Conservation (phyloP, 345 rosid species). For the Citrus australasica region DNA sequence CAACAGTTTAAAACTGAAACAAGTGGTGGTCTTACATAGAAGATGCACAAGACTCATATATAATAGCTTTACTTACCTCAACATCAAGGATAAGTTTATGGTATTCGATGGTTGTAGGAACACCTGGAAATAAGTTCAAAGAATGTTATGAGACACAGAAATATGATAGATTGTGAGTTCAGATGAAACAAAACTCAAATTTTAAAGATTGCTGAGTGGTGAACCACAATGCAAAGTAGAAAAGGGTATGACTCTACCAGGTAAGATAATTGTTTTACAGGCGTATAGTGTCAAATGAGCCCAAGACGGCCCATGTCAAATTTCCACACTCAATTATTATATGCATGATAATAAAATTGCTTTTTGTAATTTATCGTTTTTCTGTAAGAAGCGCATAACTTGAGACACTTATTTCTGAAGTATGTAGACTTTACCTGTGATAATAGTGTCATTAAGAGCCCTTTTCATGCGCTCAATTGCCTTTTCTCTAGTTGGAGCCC, state of each 20-base stretch:
- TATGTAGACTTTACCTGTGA: constrained; percentile 49
- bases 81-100: constrained; percentile 96
- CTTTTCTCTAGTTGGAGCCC: constrained; percentile 98
- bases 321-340: neutral
- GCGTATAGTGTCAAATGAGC: neutral
- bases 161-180: neutral
- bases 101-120: constrained; percentile 93
- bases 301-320: neutral
- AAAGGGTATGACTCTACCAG: neutral
- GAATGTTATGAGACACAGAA: neutral
- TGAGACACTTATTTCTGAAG: neutral
- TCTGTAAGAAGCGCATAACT: neutral
- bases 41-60: neutral
- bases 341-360: neutral
- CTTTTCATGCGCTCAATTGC: constrained; percentile 98
- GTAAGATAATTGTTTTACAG: neutral
- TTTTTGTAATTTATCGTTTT: neutral
- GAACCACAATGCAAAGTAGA: neutral
- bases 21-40: neutral
- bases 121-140: constrained; percentile 47
- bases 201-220: neutral
- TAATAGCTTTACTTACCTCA: constrained; percentile 52
- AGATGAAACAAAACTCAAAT: neutral
- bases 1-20: neutral
- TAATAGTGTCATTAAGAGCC: constrained; percentile 91